Evolutionary conservation across 2,329 filamentous ascomycete genomes (phyloP).

Genomic region (Apiospora rasikravindrae): DNA sequence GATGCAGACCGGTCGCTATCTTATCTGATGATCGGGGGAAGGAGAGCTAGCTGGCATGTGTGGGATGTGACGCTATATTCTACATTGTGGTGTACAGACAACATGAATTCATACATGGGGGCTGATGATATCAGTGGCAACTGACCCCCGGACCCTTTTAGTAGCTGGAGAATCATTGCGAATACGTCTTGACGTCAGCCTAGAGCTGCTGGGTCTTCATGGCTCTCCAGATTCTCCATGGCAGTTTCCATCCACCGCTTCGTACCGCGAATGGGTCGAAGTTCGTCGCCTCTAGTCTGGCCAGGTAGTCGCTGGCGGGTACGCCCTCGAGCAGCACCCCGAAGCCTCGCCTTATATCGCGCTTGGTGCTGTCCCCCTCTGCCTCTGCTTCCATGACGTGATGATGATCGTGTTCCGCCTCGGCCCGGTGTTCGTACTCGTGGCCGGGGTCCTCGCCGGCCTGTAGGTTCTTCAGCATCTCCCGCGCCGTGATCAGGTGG

Average conservation of each 20-base stretch:
- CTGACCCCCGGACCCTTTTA: neutral
- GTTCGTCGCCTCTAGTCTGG: slow-evolving; percentile 76
- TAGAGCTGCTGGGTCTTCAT: slow-evolving; percentile 55
- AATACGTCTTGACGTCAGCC: slow-evolving; percentile 24
- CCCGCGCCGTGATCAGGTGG: slow-evolving; percentile 89
- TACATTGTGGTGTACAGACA: neutral
- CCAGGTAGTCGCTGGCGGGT: slow-evolving; percentile 77
- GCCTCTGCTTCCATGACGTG: slow-evolving; percentile 41
- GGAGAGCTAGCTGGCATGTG: neutral
- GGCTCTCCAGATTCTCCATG: slow-evolving; percentile 72
- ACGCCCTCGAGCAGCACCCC: slow-evolving; percentile 82
- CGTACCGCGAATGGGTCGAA: slow-evolving; percentile 80
- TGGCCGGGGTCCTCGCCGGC: slow-evolving; percentile 78
- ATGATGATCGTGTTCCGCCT: slow-evolving; percentile 68
- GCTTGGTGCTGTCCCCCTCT: slow-evolving; percentile 42
- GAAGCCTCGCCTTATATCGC: slow-evolving; percentile 67
- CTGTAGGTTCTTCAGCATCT: slow-evolving; percentile 84
- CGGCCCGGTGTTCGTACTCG: slow-evolving; percentile 85
- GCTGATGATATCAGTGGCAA: neutral
- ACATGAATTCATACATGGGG: neutral
- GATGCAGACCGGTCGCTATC: neutral
- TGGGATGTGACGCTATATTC: slow-evolving; percentile 3
- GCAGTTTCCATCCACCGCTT: slow-evolving; percentile 76
- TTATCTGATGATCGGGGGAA: slow-evolving; percentile 3
- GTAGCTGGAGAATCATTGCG: neutral